Evolutionary conservation across 306 rosid species (phyloP).

Genomic region (Acacia crassicarpa): DNA sequence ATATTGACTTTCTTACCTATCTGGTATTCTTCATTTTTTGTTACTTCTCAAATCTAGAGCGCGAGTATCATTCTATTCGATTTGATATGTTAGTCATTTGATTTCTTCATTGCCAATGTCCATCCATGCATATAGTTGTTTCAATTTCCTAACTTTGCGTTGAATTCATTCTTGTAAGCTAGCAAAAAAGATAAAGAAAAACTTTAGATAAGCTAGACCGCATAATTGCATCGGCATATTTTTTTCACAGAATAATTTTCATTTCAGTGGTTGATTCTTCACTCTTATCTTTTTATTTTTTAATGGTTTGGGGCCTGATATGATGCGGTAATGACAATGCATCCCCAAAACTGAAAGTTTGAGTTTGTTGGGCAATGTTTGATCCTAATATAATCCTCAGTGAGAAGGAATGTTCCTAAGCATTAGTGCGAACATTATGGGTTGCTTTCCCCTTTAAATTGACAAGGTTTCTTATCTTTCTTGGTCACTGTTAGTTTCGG

Average conservation of each 20-base stretch:
- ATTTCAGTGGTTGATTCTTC: neutral
- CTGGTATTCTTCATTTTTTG: neutral
- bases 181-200: neutral
- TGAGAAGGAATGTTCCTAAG: neutral
- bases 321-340: neutral
- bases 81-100: neutral
- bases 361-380: neutral
- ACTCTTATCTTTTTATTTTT: neutral
- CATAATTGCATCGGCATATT: neutral
- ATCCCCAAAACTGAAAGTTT: neutral
- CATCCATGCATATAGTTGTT: neutral
- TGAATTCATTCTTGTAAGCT: neutral
- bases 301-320: no score
- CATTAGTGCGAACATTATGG: neutral
- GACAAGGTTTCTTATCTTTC: no score
- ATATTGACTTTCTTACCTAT: no score
- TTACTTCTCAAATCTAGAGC: neutral
- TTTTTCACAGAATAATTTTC: neutral
- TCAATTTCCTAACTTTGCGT: neutral
- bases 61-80: neutral
- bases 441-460: no score
- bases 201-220: neutral
- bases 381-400: neutral
- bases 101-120: neutral
- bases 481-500: neutral